Base-by-base conservation (phyloP, 139 green algal species). In the Limnomonas spitsbergensis region DNA sequence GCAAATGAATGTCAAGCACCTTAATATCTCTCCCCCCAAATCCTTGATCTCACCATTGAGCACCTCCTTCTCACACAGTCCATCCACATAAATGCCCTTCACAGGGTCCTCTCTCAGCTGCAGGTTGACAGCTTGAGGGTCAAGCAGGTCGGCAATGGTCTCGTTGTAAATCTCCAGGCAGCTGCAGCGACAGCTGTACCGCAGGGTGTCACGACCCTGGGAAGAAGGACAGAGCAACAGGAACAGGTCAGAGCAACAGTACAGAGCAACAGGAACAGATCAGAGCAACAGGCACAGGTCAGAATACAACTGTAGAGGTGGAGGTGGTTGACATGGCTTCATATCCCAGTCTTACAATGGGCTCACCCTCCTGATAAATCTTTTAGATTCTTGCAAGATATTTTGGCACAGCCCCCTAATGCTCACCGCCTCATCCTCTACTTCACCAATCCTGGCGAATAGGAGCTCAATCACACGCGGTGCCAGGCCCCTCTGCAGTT, bases 81-180 rank as follows among this genome's bases (percentile, higher is more conserved):
- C 88, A 53, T 96, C 92, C 29, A 98, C 95, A 76, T 92, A 97
- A 56, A 91, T 85, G 9, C 94, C 95, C 2, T 77, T 89, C 66
- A 66, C 84, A 7, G 83, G 77, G 68, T 97, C 92, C 79, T 97
- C 89, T n/a, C 91, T 81, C 38, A 97, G 82, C 20, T 87, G 76
- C 37, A 94, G 75, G 67, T 89, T 84, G 77, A 38, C 80, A 36
- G 77, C 77, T 24, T 14, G 66, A 27, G 90, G 85, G 69, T 86
- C 83, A 27, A 97, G 76, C 66, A 98, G 85, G 79, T 98, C 94
- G 3, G 84, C 91, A 36, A 98, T 92, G 40, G 88, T 88, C 82
- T 99, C 95, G 29, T 98, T 98, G 89, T 99, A 99, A 40, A 98
- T 97, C 89, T 99, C 93, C 29, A 96, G 73, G 54, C 91, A 90